A percentile compares a stretch with the other conserved stretches of the same genome.
Conservation (phyloP, 2,329 filamentous ascomycete species). For the Colletotrichum sp. region DNA sequence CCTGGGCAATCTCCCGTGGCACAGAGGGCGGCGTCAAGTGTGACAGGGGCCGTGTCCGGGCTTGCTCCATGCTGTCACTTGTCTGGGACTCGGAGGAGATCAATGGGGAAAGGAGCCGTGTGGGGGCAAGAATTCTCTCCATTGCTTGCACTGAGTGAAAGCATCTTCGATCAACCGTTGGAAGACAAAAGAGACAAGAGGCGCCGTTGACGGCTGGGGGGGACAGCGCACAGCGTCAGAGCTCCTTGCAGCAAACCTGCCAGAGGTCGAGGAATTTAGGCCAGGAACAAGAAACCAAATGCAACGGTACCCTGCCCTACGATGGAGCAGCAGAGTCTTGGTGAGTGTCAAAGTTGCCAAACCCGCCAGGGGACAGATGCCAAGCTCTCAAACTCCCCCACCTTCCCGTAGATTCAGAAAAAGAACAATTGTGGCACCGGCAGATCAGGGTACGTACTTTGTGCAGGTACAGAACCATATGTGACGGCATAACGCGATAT, state of each 20-base stretch:
- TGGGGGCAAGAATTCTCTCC: neutral
- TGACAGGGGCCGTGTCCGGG: neutral
- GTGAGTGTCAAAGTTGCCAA: neutral
- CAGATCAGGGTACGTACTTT: neutral
- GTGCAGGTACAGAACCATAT: neutral
- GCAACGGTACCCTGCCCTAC: neutral
- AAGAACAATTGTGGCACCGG: neutral
- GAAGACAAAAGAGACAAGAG: neutral
- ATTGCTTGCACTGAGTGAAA: neutral
- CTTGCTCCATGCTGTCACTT: neutral
- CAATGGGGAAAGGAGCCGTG: conserved; percentile 7
- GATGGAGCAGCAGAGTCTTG: neutral
- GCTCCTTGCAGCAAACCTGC: neutral
- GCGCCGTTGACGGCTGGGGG: neutral
- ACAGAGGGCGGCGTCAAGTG: neutral
- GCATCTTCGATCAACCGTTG: neutral
- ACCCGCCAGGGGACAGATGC: neutral
- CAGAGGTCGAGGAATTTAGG: neutral
- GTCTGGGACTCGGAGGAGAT: neutral
- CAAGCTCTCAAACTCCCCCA: conserved; percentile 13
- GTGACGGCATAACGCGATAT: neutral
- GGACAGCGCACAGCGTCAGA: neutral
- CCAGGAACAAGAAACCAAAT: neutral
- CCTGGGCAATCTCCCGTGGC: neutral
- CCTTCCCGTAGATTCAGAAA: conserved; percentile 1